phyloP scores from a whole-genome alignment of 805 yeast species.

The Kazachstania bromeliacearum region DNA sequence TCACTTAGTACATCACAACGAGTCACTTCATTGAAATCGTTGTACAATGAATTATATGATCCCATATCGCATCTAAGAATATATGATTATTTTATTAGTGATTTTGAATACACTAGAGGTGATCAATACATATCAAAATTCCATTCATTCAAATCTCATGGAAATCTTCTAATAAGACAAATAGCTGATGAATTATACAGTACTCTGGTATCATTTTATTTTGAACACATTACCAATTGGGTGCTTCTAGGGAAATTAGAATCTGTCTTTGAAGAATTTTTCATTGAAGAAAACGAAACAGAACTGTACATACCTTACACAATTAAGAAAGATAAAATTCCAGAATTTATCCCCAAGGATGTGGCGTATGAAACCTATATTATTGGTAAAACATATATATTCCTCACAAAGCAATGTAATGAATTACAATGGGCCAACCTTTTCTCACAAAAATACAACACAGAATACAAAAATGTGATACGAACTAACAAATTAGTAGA shows the following conservation, averaged over 20 bases:
- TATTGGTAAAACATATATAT: constrained; percentile 64
- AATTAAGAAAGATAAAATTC: constrained; percentile 25
- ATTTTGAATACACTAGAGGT: constrained; percentile 31
- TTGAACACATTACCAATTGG: constrained; percentile 56
- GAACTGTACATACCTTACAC: constrained; percentile 9
- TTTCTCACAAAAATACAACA: constrained; percentile 28
- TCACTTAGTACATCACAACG: constrained; percentile 34
- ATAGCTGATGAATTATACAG: constrained; percentile 38
- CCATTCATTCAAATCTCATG: constrained; percentile 44
- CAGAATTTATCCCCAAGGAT: constrained; percentile 31
- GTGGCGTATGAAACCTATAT: constrained; percentile 43
- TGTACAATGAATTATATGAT: constrained; percentile 35
- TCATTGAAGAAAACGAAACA: constrained; percentile 28
- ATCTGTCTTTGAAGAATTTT: constrained; percentile 53
- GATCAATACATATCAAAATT: constrained; percentile 48
- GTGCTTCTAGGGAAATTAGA: constrained; percentile 53
- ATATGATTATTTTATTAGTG: constrained; percentile 36
- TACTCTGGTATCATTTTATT: constrained; percentile 48
- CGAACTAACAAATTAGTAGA: constrained; percentile 3
- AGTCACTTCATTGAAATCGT: constrained; percentile 20
- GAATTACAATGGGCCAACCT: constrained; percentile 57
- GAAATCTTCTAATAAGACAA: constrained; percentile 45
- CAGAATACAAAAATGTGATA: constrained; percentile 8
- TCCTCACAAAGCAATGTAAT: constrained; percentile 53
- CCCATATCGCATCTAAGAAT: constrained; percentile 51